Conservation (phyloP, 306 rosid species). For the Cajanus cajan region DNA sequence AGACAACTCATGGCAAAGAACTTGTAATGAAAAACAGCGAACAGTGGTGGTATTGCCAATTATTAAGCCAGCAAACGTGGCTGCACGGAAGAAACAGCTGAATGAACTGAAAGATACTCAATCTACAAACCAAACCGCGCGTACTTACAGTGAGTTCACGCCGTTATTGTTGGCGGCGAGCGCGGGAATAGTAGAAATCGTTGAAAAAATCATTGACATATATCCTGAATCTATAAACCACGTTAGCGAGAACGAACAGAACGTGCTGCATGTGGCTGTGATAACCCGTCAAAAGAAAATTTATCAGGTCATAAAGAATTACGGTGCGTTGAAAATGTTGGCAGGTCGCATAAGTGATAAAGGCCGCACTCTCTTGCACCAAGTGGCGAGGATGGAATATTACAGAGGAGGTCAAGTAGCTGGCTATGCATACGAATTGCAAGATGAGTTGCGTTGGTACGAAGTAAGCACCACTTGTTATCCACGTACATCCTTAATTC, state of each 20-base stretch:
- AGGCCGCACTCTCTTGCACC: constrained; percentile 31
- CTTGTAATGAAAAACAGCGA: neutral
- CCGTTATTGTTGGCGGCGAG: constrained; percentile 29
- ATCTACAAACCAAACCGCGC: neutral
- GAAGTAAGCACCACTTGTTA: too few species aligned
- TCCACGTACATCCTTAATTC: too few species aligned
- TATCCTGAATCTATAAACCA: constrained; percentile 19
- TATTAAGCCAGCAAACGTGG: neutral
- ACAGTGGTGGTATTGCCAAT: neutral
- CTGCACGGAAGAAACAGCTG: neutral
- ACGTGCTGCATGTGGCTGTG: constrained; percentile 20
- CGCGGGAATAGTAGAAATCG: constrained; percentile 26
- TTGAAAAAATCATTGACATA: neutral
- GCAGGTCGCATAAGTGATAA: neutral
- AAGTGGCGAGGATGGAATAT: neutral
- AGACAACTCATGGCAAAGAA: neutral
- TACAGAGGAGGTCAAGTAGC: neutral
- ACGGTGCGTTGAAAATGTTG: neutral
- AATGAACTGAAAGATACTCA: neutral
- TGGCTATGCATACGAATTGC: constrained; percentile 32
- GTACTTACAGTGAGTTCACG: neutral
- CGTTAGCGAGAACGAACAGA: neutral
- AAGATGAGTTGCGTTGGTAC: constrained; percentile 35
- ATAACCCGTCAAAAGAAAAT: constrained; percentile 13
- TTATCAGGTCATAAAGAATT: neutral